A percentile compares a stretch with the other conserved stretches of the same genome.
Conservation (phyloP, 148 eudicot species). For the Vaccinium vitisidaea region DNA sequence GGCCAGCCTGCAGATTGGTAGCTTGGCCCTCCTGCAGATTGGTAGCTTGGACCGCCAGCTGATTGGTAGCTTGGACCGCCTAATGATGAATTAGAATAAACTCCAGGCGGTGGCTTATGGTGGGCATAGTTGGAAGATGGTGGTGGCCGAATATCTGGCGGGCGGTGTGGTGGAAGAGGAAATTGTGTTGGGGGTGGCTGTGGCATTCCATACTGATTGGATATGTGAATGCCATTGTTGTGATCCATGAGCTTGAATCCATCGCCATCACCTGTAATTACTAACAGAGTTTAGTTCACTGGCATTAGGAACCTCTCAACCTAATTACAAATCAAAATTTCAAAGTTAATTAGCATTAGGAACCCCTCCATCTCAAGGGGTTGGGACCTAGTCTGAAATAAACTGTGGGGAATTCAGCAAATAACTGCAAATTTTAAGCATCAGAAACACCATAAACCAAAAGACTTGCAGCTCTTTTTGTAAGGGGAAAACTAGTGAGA, state of each 20-base stretch:
- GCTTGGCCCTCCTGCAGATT: conserved; percentile 23
- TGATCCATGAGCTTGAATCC: conserved; percentile 49
- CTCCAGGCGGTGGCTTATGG: conserved; percentile 34
- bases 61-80: conserved; percentile 26
- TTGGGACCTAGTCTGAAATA: not conserved
- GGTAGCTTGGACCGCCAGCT: conserved; percentile 25
- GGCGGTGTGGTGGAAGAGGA: conserved; percentile 26
- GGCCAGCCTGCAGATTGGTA: conserved; percentile 35
- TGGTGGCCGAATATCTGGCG: conserved; percentile 23
- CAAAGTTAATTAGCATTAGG: no score
- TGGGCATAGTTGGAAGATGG: conserved; percentile 26
- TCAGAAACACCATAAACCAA: not conserved
- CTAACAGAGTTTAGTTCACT: not conserved
- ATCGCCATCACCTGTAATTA: conserved; percentile 48
- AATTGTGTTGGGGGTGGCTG: conserved; percentile 32
- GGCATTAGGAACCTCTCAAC: not conserved
- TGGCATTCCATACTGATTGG: conserved; percentile 25
- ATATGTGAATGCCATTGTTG: conserved; percentile 28
- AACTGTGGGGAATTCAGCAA: not conserved
- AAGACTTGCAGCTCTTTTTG: not conserved
- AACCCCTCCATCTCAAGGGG: not conserved
- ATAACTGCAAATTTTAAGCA: not conserved
- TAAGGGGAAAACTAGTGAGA: not conserved
- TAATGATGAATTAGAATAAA: conserved; percentile 26
- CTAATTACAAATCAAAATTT: no score